Evolutionary conservation across 1,284 basidiomycete species (phyloP).

Genomic region (Anthracocystis panici-leucophaei): DNA sequence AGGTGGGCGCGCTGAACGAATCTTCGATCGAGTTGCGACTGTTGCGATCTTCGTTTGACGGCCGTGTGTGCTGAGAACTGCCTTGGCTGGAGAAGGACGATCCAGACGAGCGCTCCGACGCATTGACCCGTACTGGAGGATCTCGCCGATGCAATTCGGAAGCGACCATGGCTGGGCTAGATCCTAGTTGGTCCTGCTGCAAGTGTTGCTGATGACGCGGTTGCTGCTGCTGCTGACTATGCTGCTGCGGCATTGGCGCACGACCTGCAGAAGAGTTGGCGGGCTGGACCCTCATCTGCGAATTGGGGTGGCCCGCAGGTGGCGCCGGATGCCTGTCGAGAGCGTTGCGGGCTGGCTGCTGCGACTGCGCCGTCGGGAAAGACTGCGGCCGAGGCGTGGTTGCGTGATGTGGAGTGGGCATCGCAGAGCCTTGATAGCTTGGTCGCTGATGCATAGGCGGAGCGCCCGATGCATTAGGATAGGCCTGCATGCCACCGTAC

Average conservation of each 20-base stretch:
- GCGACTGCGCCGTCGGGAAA: conserved; percentile 19
- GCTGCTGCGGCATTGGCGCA: conserved; percentile 8
- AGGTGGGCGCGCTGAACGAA: conserved; percentile 59
- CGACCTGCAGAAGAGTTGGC: conserved; percentile 19
- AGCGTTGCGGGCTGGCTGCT: conserved; percentile 17
- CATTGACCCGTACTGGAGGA: conserved; percentile 27
- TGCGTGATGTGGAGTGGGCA: conserved; percentile 29
- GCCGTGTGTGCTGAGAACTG: conserved; percentile 28
- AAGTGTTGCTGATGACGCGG: background rate
- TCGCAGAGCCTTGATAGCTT: conserved; percentile 16
- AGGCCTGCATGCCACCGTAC: conserved; percentile 20
- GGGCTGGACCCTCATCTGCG: conserved; percentile 28
- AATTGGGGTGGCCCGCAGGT: conserved; percentile 3
- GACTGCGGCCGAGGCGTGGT: conserved; percentile 35
- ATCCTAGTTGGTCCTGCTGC: conserved; percentile 6
- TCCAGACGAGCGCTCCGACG: conserved; percentile 60
- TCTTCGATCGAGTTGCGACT: conserved; percentile 48
- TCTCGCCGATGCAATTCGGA: conserved; percentile 32
- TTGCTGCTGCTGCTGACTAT: conserved; percentile 20
- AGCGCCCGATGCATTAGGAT: conserved; percentile 23
- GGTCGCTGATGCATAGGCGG: conserved; percentile 33
- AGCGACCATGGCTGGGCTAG: background rate
- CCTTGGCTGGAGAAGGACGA: conserved; percentile 57
- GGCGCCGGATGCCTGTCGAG: conserved; percentile 20
- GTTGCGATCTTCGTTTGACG: conserved; percentile 34